Conservation (phyloP, 441 rosid species). For the Oxalis stricta region DNA sequence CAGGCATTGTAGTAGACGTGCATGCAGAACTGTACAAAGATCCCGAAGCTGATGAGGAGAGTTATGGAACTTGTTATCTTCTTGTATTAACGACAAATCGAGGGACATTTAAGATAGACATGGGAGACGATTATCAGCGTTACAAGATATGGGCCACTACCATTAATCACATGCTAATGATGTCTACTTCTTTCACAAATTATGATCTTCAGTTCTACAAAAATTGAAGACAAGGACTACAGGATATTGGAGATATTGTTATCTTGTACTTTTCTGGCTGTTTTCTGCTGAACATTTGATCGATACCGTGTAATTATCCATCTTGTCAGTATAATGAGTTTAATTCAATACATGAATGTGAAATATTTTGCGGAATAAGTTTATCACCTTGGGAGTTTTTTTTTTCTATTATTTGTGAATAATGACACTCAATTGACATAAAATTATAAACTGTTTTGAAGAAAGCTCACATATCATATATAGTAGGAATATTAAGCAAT, state of each 20-base stretch:
- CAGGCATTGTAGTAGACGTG: constrained; percentile 49
- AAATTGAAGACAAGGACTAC: constrained; percentile 20
- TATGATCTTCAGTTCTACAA: constrained; percentile 36
- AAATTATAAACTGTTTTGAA: no score
- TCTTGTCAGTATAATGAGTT: constrained; percentile 8
- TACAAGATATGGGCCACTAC: constrained; percentile 66
- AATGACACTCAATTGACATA: no score
- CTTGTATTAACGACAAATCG: constrained; percentile 43
- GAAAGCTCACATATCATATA: no score
- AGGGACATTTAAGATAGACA: constrained; percentile 64
- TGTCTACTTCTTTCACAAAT: constrained; percentile 42
- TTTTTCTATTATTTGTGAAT: background rate
- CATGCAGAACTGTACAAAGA: constrained; percentile 67
- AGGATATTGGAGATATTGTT: no score
- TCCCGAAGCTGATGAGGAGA: constrained; percentile 28
- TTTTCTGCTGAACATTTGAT: no score
- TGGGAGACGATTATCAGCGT: constrained; percentile 53
- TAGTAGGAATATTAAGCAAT: no score
- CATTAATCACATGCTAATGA: constrained; percentile 51
- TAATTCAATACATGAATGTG: no score
- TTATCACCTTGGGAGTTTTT: no score
- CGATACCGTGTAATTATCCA: constrained; percentile 2
- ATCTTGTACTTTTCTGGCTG: no score
- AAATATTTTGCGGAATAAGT: background rate
- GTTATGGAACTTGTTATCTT: constrained; percentile 47